Evolutionary conservation across 306 rosid species (phyloP).

Genomic region (Trichosanthes truncata): DNA sequence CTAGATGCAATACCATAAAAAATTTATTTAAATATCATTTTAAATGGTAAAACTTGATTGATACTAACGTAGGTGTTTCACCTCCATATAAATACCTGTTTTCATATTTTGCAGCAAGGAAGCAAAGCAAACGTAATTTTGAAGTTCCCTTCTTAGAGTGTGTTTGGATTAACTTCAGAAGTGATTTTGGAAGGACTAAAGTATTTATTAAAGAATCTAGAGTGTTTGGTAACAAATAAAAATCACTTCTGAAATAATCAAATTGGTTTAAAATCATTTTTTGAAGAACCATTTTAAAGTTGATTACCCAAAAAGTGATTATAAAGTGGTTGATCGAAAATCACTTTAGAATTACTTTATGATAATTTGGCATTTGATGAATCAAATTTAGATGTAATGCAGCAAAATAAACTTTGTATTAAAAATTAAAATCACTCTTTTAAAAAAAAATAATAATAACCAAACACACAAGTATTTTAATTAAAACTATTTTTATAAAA

Average conservation of each 20-base stretch:
- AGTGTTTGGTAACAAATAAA: background rate
- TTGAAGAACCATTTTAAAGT: background rate
- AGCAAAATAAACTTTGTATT: background rate
- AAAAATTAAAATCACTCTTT: background rate
- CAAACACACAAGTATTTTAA: background rate
- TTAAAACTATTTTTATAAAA: background rate
- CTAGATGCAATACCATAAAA: background rate
- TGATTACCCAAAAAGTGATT: background rate
- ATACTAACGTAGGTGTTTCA: too few species aligned
- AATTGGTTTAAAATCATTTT: background rate
- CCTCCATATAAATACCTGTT: background rate
- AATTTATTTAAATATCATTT: background rate
- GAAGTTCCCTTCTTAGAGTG: background rate
- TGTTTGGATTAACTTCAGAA: background rate
- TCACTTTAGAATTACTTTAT: background rate
- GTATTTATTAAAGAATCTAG: background rate
- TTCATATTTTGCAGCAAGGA: background rate
- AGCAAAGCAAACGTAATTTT: background rate
- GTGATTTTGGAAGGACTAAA: background rate
- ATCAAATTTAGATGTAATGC: background rate
- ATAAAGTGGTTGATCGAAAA: background rate
- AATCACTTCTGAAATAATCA: background rate
- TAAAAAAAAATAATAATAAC: background rate
- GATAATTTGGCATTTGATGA: background rate
- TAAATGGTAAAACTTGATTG: background rate